Evolutionary conservation across 2,329 filamentous ascomycete species (phyloP), one percentile per base, ranked within the genome.

Genomic region (Fusarium avenaceum): DNA sequence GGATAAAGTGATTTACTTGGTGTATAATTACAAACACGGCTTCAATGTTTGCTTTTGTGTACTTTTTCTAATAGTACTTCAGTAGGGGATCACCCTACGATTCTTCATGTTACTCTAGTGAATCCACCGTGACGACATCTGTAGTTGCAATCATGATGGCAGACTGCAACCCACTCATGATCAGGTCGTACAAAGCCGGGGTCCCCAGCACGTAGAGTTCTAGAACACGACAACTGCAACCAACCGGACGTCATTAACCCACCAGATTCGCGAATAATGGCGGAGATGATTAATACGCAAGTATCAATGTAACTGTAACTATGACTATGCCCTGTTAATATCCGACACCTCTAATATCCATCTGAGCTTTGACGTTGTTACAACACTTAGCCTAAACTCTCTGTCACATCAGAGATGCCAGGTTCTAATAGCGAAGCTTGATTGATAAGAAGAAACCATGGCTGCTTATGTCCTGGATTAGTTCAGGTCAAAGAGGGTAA

Each of bases 21-120:
- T 43, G 40, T 43, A 33, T n/a, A 19, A 39, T 17, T 40, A 24
- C 24, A 32, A 19, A 40, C 22, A 39, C 15, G 9, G n/a, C 38
- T 59, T 64, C 22, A 22, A 39, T 44, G 32, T 32, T 40, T 39
- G 24, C 13, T 19, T 44, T 47, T 39, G 6, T 11, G 28, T 11
- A 14, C 48, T 28, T n/a, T 28, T 24, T 4, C n/a, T 45, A n/a
- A 24, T 22, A 17, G n/a, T 11, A 24, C 19, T 49, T 3, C 22
- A 17, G 22, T 24, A 39, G 20, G 7, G 9, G 28, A 46, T 32
- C 33, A 46, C 22, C 6, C 6, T 42, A 7, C 35, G 30, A 39
- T 54, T 48, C 10, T 19, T n/a, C 17, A n/a, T 10, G 9, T 10
- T n/a, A 10, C n/a, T 38, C 17, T 38, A 6, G 30, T 14, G 2